Evolutionary conservation across 352 stramenopile genomes (phyloP).

Genomic region (Phytopythium delawarense): DNA sequence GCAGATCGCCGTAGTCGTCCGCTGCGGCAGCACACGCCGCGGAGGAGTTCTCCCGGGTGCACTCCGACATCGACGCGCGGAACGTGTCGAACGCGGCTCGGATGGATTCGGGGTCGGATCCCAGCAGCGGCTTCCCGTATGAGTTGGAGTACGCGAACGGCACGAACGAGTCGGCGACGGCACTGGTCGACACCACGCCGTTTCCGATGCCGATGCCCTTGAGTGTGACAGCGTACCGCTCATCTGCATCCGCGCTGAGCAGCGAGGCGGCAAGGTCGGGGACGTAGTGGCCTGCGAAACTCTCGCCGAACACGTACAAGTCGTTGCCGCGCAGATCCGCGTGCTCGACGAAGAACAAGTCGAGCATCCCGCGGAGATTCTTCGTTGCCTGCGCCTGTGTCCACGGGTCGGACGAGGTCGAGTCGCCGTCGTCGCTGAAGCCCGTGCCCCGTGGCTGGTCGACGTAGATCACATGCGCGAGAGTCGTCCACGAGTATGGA

Average conservation of each 20-base stretch:
- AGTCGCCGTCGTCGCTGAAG: conserved; percentile 32
- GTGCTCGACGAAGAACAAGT: conserved; percentile 49
- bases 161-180: conserved; percentile 44
- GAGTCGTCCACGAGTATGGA: conserved; percentile 91
- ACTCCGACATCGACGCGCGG: conserved; percentile 10
- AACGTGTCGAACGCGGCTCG: conserved; percentile 16
- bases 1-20: conserved; percentile 13
- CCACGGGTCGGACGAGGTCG: conserved; percentile 24
- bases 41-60: conserved; percentile 1
- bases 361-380: conserved; percentile 49
- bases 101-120: conserved; percentile 8
- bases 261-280: conserved; percentile 85
- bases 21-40: conserved; percentile 21
- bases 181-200: conserved; percentile 54
- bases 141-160: conserved; percentile 40
- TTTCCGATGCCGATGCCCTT: conserved; percentile 88
- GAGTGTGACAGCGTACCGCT: conserved; percentile 29
- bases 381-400: conserved; percentile 37
- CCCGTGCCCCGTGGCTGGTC: conserved; percentile 91
- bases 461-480: conserved; percentile 95
- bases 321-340: conserved; percentile 31
- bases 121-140: conserved; percentile 40
- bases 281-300: conserved; percentile 94
- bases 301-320: conserved; percentile 95
- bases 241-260: conserved; percentile 30